phyloP scores from a whole-genome alignment of 345 rosid species.

The Moringa oleifera region DNA sequence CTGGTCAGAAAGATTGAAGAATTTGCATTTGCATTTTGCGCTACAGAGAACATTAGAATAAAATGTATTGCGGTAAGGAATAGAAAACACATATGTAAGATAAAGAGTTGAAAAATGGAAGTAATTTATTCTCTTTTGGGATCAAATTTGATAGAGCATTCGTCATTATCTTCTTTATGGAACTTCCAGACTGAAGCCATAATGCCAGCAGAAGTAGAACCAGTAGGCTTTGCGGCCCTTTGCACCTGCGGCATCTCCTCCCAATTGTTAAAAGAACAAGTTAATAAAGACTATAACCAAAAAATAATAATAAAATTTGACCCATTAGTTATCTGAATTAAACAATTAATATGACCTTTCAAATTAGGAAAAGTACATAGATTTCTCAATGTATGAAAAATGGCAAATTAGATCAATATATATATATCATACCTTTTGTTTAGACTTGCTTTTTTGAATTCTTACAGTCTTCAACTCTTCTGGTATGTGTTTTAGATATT shows the following conservation, averaged over 20 bases:
- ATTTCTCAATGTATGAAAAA: no score
- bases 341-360: background rate
- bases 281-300: background rate
- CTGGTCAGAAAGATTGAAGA: no score
- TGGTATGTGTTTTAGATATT: constrained; percentile 25
- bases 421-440: constrained; percentile 12
- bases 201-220: constrained; percentile 19
- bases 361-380: background rate
- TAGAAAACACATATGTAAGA: no score
- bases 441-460: constrained; percentile 17
- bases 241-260: constrained; percentile 14
- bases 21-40: no score
- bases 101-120: no score
- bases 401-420: no score
- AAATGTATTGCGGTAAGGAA: no score
- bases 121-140: background rate
- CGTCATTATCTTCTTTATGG: constrained; percentile 22
- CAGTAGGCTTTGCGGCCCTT: constrained; percentile 9
- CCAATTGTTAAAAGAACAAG: background rate
- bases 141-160: background rate
- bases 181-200: constrained; percentile 36
- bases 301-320: no score
- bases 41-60: no score
- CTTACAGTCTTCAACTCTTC: constrained; percentile 19
- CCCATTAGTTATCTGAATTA: no score